A percentile compares a stretch with the other conserved stretches of the same genome.
Conservation (phyloP, 2,329 filamentous ascomycete genomes). For the Hypoxylon rubiginosum region DNA sequence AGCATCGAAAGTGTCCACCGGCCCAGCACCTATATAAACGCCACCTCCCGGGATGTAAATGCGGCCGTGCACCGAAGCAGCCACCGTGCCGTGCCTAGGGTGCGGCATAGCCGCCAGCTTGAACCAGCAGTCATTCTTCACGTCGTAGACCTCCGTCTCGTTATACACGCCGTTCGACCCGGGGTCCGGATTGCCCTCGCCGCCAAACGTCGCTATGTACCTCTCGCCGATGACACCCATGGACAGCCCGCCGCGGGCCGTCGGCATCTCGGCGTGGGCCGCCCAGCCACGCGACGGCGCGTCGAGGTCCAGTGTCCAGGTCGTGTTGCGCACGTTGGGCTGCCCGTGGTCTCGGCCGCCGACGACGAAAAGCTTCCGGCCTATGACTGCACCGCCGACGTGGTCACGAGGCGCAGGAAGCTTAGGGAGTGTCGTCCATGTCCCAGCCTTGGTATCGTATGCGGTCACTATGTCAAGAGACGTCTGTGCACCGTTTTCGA, state of each 20-base stretch:
- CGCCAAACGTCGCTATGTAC: constrained; percentile 30
- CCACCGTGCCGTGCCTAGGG: constrained; percentile 27
- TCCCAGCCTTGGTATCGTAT: constrained; percentile 48
- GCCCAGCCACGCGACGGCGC: constrained; percentile 48
- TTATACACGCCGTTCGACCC: constrained; percentile 23
- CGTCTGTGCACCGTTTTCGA: constrained; percentile 25
- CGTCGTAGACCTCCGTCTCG: constrained; percentile 28
- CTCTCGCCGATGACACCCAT: constrained; percentile 25
- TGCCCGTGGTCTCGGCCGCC: constrained; percentile 53
- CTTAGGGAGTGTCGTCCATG: constrained; percentile 49
- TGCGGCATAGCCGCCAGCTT: constrained; percentile 26
- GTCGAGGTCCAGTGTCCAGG: constrained; percentile 53
- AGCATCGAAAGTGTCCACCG: constrained; percentile 23
- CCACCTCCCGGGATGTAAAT: constrained; percentile 30
- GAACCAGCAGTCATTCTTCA: constrained; percentile 19
- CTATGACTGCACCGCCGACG: constrained; percentile 50
- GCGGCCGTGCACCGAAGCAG: constrained; percentile 21
- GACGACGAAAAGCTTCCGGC: constrained; percentile 53
- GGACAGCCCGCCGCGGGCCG: constrained; percentile 52
- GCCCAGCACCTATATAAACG: constrained; percentile 6
- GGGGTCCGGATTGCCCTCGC: constrained; percentile 29
- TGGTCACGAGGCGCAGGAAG: constrained; percentile 56
- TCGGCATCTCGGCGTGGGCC: constrained; percentile 53
- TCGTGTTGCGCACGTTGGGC: constrained; percentile 52
- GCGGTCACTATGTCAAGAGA: constrained; percentile 48